Evolutionary conservation across 2,329 filamentous ascomycete species (phyloP).

Genomic region (Clathrospora elynae): DNA sequence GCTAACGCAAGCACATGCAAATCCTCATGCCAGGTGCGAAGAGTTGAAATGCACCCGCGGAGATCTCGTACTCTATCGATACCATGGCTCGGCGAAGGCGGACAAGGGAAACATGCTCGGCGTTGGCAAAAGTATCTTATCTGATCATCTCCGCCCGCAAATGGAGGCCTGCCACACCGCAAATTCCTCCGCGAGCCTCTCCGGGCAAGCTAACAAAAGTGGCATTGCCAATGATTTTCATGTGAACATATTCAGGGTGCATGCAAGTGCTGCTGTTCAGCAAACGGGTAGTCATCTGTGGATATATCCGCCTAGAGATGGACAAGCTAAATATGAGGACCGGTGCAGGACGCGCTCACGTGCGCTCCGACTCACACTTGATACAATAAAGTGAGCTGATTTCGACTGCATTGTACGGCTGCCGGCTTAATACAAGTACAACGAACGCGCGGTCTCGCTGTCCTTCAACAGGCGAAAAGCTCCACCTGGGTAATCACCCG

Average conservation of each 20-base stretch:
- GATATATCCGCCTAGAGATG: no score
- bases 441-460: constrained; percentile 9
- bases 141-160: constrained; percentile 33
- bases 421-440: constrained; percentile 26
- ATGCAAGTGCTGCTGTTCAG: no score
- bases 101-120: constrained; percentile 19
- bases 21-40: no score
- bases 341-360: no score
- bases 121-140: constrained; percentile 35
- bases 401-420: constrained; percentile 18
- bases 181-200: constrained; percentile 1
- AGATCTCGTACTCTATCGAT: constrained; percentile 18
- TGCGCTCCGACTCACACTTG: no score
- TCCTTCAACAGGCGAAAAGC: constrained; percentile 12
- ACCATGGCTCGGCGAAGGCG: constrained; percentile 21
- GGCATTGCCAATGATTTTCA: no score
- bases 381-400: not conserved
- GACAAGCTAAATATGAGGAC: no score
- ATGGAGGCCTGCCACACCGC: constrained; percentile 2
- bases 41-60: constrained; percentile 10
- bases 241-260: no score
- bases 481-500: constrained; percentile 2
- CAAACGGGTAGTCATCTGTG: no score
- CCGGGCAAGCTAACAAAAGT: not conserved
- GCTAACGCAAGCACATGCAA: no score